These are phyloP conservation scores for Elsinoe fawcettii DNA, from an alignment of 2,329 filamentous ascomycete species.

Conservation along the genomic window DNA sequence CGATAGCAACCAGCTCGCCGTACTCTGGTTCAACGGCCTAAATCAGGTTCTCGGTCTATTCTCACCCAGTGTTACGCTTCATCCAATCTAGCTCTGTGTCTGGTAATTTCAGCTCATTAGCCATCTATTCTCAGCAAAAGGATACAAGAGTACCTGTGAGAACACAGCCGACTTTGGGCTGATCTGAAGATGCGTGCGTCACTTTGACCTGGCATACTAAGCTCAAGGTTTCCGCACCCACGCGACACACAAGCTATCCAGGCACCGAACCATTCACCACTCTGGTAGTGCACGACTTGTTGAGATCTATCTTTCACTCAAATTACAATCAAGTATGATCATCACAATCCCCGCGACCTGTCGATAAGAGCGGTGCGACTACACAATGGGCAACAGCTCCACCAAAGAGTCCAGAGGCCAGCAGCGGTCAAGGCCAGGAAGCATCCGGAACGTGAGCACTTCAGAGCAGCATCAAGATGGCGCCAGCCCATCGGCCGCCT, in stretches of 20 bases:
- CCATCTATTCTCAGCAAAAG: conserved; percentile 4
- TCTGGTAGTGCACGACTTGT: background rate
- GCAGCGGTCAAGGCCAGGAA: conserved; percentile 28
- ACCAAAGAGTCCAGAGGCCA: conserved; percentile 38
- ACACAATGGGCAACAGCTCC: conserved; percentile 41
- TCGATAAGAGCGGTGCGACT: background rate
- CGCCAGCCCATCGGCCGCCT: conserved; percentile 20
- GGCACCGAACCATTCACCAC: conserved; percentile 2
- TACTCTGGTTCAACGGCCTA: conserved; percentile 10
- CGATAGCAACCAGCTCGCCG: background rate
- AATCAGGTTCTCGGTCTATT: conserved; percentile 1
- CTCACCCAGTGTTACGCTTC: background rate
- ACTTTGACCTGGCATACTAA: conserved; percentile 14
- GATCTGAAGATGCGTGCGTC: conserved; percentile 13
- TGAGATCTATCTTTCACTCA: background rate
- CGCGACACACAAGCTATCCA: conserved; percentile 16
- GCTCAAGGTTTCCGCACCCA: conserved; percentile 14
- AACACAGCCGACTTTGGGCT: conserved; percentile 6
- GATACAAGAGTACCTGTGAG: background rate
- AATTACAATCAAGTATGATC: conserved; percentile 14
- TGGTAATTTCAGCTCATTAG: background rate
- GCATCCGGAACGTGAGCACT: conserved; percentile 28
- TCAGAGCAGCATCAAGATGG: conserved; percentile 23
- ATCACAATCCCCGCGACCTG: conserved; percentile 13
- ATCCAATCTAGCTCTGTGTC: background rate